Conservation (phyloP, 257 asterid species). For the Ophiorrhiza pumila region DNA sequence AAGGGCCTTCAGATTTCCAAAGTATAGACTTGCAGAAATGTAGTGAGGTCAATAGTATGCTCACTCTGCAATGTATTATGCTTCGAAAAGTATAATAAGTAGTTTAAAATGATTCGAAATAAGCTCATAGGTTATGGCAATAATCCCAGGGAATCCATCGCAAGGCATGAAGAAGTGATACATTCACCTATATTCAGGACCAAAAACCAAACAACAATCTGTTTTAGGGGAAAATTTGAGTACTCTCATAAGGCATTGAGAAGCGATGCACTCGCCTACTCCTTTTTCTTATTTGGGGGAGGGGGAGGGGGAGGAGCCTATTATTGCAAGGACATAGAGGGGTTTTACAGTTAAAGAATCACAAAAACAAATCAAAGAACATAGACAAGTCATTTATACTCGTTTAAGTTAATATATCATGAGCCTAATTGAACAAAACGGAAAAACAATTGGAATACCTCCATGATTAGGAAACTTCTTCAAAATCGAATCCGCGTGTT, state of each 20-base stretch:
- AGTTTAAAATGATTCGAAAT: not conserved
- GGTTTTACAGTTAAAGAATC: not conserved
- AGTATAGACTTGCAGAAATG: not conserved
- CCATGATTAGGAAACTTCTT: constrained; percentile 99
- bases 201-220: not conserved
- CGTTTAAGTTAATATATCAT: not conserved
- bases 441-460: constrained; percentile 52
- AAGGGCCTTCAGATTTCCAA: not conserved
- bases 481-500: constrained; percentile 93
- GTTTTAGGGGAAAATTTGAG: not conserved
- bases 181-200: no score
- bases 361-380: not conserved
- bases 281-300: not conserved
- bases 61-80: not conserved
- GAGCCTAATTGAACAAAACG: constrained; percentile 3
- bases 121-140: not conserved
- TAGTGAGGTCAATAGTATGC: not conserved
- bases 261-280: not conserved
- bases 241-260: not conserved
- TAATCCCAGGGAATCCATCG: no score
- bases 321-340: not conserved
- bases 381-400: not conserved
- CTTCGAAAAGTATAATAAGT: not conserved
- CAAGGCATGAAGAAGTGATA: no score
- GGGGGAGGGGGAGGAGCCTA: no score